Percentiles rank a stretch among this genome's conserved stretches.
Conservation (phyloP, 768 basidiomycete species). For the Suillus subaureus region DNA sequence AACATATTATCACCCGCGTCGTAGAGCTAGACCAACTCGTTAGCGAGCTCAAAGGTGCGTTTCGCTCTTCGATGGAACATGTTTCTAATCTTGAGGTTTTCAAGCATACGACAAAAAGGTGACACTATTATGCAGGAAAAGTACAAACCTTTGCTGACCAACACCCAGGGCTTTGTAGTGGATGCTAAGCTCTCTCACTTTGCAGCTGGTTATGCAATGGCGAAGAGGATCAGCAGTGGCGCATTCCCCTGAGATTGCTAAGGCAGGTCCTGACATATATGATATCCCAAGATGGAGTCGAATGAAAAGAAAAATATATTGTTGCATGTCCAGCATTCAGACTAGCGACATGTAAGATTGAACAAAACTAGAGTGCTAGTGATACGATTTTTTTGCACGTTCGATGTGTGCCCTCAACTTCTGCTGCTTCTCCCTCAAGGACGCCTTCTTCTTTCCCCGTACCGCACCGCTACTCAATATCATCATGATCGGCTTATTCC, state of each 20-base stretch:
- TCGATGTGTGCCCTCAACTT: constrained; percentile 77
- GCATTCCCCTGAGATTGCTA: constrained; percentile 18
- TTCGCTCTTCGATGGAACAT: not conserved
- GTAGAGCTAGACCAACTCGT: constrained; percentile 69
- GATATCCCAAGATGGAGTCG: not conserved
- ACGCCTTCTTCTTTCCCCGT: constrained; percentile 82
- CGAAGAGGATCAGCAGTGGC: constrained; percentile 38
- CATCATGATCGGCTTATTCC: constrained; percentile 97
- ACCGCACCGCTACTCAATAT: constrained; percentile 76
- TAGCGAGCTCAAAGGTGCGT: constrained; percentile 65
- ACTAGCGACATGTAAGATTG: not conserved
- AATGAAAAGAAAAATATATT: not conserved
- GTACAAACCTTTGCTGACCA: constrained; percentile 5
- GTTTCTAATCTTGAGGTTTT: not conserved
- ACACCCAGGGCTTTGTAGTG: constrained; percentile 57
- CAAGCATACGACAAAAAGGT: constrained; percentile 66
- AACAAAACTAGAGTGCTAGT: constrained; percentile 17
- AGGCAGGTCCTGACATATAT: not conserved
- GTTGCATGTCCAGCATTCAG: not conserved
- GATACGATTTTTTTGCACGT: constrained; percentile 55
- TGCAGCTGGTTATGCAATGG: constrained; percentile 68
- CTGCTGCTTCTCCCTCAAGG: constrained; percentile 79
- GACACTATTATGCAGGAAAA: constrained; percentile 5
- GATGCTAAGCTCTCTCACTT: constrained; percentile 82
- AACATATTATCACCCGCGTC: constrained; percentile 75